Evolutionary conservation across 106 monocot species (phyloP).

Genomic region (Posidonia australis): DNA sequence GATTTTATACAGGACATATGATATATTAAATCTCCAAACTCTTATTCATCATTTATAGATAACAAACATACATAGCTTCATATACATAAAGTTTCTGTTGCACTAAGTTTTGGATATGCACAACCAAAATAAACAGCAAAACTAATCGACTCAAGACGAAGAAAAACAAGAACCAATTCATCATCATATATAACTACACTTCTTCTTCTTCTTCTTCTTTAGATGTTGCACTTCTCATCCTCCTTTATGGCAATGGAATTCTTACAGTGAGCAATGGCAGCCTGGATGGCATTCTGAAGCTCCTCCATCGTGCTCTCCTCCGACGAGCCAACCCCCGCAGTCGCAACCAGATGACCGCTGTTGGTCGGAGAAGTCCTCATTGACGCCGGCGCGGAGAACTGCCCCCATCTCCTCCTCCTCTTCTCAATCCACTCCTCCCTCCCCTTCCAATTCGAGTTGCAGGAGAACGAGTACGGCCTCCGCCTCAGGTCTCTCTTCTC

Average conservation of each 20-base stretch:
- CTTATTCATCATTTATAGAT: neutral
- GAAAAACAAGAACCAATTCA: neutral
- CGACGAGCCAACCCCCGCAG: constrained; percentile 25
- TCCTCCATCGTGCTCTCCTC: constrained; percentile 94
- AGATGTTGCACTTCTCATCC: constrained; percentile 10
- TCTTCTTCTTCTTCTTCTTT: neutral
- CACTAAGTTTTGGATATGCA: no score
- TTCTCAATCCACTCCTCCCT: constrained; percentile 13
- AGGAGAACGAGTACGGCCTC: constrained; percentile 60
- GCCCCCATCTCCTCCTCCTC: constrained; percentile 26
- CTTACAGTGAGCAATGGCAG: constrained; percentile 89
- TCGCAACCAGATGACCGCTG: constrained; percentile 49
- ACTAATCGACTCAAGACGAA: neutral
- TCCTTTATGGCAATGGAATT: constrained; percentile 37
- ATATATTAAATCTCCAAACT: neutral
- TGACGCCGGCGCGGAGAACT: constrained; percentile 64
- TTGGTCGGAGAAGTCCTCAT: constrained; percentile 66
- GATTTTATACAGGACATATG: no score
- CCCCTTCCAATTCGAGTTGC: constrained; percentile 14
- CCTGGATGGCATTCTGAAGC: constrained; percentile 84
- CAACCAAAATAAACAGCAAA: neutral
- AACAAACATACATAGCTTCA: neutral
- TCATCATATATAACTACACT: neutral
- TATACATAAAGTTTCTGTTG: neutral
- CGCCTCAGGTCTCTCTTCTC: constrained; percentile 25